A percentile compares a stretch with the other conserved stretches of the same genome.
Conservation (phyloP, 371 early-diverging fungal genomes). For the Mortierella sp. region DNA sequence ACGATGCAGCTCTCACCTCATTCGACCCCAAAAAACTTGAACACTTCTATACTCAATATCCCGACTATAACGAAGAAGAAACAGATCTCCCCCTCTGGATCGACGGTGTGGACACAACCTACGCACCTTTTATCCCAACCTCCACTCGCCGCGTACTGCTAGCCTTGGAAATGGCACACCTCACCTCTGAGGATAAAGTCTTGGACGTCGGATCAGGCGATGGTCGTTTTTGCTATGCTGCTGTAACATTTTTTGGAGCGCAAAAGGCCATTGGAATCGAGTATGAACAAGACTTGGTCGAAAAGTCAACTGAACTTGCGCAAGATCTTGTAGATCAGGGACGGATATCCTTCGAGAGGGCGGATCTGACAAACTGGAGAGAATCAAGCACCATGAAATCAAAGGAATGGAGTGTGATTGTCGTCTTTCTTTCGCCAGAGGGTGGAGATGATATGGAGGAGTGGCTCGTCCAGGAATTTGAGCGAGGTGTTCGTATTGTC, state of each 20-base stretch:
- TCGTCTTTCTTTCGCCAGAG: slow-evolving; percentile 72
- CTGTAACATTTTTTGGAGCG: slow-evolving; percentile 62
- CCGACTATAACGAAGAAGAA: slow-evolving; percentile 41
- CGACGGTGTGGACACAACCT: slow-evolving; percentile 66
- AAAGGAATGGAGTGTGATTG: slow-evolving; percentile 63
- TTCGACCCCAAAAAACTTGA: slow-evolving; percentile 62
- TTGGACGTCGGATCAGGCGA: slow-evolving; percentile 78
- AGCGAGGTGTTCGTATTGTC: slow-evolving; percentile 67
- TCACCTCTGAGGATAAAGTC: slow-evolving; percentile 58
- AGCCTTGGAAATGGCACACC: slow-evolving; percentile 66
- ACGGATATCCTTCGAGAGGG: slow-evolving; percentile 59
- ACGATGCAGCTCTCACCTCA: slow-evolving; percentile 63
- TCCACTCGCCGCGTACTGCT: slow-evolving; percentile 67
- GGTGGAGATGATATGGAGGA: slow-evolving; percentile 69
- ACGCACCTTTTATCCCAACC: slow-evolving; percentile 76
- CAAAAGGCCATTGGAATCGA: slow-evolving; percentile 69
- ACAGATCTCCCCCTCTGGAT: slow-evolving; percentile 68
- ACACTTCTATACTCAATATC: slow-evolving; percentile 27
- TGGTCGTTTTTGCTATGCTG: slow-evolving; percentile 72
- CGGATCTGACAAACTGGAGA: slow-evolving; percentile 61
- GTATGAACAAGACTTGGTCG: slow-evolving; percentile 64
- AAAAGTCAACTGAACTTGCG: slow-evolving; percentile 59
- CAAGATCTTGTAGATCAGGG: slow-evolving; percentile 33
- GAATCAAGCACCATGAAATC: slow-evolving; percentile 52
- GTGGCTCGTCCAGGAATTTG: slow-evolving; percentile 63